Percentiles rank a stretch among this genome's conserved stretches.
These are phyloP conservation scores for Rosa lucieae DNA, from an alignment of 306 rosid genomes.

Conservation along the genomic window DNA sequence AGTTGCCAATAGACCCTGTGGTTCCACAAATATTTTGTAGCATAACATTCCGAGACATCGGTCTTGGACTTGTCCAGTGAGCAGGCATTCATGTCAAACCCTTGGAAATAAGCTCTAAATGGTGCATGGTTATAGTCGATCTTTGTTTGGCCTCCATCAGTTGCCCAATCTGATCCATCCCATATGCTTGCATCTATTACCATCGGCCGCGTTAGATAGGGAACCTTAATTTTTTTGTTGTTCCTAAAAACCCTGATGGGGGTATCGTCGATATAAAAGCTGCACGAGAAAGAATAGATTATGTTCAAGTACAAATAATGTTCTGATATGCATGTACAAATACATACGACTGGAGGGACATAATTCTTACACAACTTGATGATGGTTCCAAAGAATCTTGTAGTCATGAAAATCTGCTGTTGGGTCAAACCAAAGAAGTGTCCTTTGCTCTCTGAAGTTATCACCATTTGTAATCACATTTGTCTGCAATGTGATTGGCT, in stretches of 20 bases:
- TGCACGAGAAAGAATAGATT: constrained; percentile 1
- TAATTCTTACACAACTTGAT: constrained; percentile 57
- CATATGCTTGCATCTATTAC: constrained; percentile 43
- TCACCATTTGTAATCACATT: constrained; percentile 49
- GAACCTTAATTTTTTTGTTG: constrained; percentile 26
- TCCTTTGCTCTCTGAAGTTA: constrained; percentile 53
- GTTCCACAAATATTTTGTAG: constrained; percentile 47
- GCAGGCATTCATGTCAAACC: constrained; percentile 43
- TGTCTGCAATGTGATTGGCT: constrained; percentile 47
- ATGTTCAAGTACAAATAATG: neutral
- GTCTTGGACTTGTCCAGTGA: constrained; percentile 4
- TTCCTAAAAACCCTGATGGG: constrained; percentile 56
- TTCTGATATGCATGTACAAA: neutral
- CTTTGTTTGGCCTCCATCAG: constrained; percentile 49
- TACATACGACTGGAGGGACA: neutral
- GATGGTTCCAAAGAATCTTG: constrained; percentile 53
- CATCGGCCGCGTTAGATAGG: constrained; percentile 49
- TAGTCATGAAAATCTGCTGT: constrained; percentile 41
- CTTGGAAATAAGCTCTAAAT: constrained; percentile 46
- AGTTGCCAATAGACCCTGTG: constrained; percentile 26
- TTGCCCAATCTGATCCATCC: constrained; percentile 60
- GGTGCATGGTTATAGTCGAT: constrained; percentile 53
- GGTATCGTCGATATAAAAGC: constrained; percentile 41
- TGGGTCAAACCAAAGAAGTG: constrained; percentile 66
- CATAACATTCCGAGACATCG: constrained; percentile 21